Percentiles rank a stretch among this genome's conserved stretches.
These are phyloP conservation scores for Yamadazyma trypodendri DNA, from an alignment of 1,139 yeast species.

Conservation along the genomic window DNA sequence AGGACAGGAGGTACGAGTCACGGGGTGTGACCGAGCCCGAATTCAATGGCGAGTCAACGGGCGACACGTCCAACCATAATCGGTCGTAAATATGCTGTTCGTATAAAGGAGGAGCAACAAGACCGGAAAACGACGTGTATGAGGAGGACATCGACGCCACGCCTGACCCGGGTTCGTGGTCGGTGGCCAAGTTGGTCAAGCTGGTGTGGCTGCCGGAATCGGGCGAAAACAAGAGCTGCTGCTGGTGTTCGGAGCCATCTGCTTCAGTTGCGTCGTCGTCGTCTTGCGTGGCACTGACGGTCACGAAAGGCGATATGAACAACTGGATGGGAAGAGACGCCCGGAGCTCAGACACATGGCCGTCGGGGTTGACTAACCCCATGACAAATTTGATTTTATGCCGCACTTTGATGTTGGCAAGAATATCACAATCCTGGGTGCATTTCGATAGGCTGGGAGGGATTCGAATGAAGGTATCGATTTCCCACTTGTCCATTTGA, in stretches of 20 bases:
- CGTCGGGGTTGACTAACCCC: conserved; percentile 67
- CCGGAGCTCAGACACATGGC: conserved; percentile 73
- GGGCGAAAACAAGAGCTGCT: conserved; percentile 33
- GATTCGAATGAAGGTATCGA: conserved; percentile 55
- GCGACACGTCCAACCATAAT: conserved; percentile 71
- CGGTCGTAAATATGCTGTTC: conserved; percentile 83
- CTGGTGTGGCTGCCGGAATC: conserved; percentile 30
- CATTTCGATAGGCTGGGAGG: conserved; percentile 74
- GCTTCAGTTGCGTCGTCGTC: conserved; percentile 10
- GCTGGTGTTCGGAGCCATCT: conserved; percentile 16
- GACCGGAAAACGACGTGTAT: conserved; percentile 38
- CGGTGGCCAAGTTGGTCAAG: conserved; percentile 18
- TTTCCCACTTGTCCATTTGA: conserved; percentile 75
- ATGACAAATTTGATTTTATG: conserved; percentile 71
- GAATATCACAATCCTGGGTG: conserved; percentile 81
- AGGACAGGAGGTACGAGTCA: conserved; percentile 4
- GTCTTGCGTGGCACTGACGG: conserved; percentile 54
- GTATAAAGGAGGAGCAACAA: conserved; percentile 88
- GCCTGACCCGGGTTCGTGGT: conserved; percentile 10
- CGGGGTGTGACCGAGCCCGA: conserved; percentile 57
- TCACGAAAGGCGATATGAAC: conserved; percentile 79
- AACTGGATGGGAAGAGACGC: conserved; percentile 70
- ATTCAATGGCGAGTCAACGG: conserved; percentile 52
- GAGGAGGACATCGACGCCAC: conserved; percentile 28
- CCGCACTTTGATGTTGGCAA: conserved; percentile 59